Evolutionary conservation across 208 protist genomes (phyloP).

Genomic region (Strigomonas galati): DNA sequence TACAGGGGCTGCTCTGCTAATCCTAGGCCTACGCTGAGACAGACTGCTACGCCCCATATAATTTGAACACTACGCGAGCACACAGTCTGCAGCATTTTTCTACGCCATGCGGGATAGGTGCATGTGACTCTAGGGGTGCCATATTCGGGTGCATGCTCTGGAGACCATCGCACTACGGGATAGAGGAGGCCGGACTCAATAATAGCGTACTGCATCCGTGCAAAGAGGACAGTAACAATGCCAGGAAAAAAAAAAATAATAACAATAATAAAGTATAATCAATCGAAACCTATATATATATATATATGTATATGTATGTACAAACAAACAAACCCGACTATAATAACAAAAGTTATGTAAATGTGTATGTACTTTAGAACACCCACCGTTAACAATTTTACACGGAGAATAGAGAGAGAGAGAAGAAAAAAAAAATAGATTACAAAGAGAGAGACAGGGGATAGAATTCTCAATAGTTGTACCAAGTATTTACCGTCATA

Average conservation of each 20-base stretch:
- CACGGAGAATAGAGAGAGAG: not conserved
- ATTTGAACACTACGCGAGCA: conserved; percentile 3
- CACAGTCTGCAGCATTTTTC: not conserved
- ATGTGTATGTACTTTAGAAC: not conserved
- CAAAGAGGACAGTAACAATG: too few species aligned
- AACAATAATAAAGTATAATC: not conserved
- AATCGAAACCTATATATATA: too few species aligned
- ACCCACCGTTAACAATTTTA: not conserved
- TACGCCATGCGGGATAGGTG: not conserved
- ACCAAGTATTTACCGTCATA: not conserved
- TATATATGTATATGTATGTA: too few species aligned
- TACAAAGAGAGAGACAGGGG: conserved; percentile 1
- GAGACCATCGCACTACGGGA: too few species aligned
- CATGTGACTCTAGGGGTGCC: too few species aligned
- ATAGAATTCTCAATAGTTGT: not conserved
- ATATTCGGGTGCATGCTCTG: too few species aligned
- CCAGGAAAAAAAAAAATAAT: not conserved
- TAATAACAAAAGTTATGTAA: not conserved
- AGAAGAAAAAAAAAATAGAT: conserved; percentile 16
- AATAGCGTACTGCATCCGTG: too few species aligned
- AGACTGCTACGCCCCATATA: conserved; percentile 24
- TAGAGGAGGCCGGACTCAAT: too few species aligned
- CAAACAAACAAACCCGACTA: too few species aligned
- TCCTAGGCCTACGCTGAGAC: conserved; percentile 31
- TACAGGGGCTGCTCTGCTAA: conserved; percentile 36